Evolutionary conservation across 495 filamentous ascomycete species (phyloP), one percentile per base, ranked within the genome.

Genomic region (Penicillium cataractarum): DNA sequence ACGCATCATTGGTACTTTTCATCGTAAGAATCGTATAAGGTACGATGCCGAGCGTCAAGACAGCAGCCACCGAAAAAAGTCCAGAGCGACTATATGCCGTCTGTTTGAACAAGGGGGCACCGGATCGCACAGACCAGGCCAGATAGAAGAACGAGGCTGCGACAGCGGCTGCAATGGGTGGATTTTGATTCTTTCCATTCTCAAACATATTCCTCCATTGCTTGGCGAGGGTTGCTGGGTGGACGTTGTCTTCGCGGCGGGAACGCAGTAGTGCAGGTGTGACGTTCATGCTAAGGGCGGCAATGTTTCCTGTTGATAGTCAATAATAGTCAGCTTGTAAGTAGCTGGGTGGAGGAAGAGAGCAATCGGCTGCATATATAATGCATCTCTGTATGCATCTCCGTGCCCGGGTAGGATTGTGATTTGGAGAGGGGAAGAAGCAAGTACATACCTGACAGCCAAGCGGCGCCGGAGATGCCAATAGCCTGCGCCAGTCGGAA

Each of bases 91-190:
- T 63, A 7, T 57, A 22, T 7, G 63, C 39, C 0, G 64, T 58
- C 15, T 71, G 60, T 22, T 70, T 70, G 60, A 67, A 75, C 33
- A 77, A 66, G 1, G 72, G 57, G 1, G 65, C 57, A 1, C 62
- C 60, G 4, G 48, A 52, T 7, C 65, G 71, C 42, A 78, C 73
- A 1, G 66, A 66, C 61, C 75, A 78, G 13, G 79, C 78, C 24
- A 80, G 74, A 58, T 79, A 80, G 37, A 72, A 21, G 56, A 80
- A 80, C 27, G 74, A 73, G 1, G 72, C 35, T 3, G 72, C 72
- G 6, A 71, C 69, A 8, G 66, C 35, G 0, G 64, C 71, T 4
- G 71, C 74, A 6, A 78, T 65, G 1, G 73, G 68, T 0, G 78
- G 79, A 57, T 77, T 73, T 48, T 75, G 70, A 2, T 60, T 48